phyloP scores from a whole-genome alignment of 2,329 filamentous ascomycete genomes.

The Zelopaecilomyces penicillatus region DNA sequence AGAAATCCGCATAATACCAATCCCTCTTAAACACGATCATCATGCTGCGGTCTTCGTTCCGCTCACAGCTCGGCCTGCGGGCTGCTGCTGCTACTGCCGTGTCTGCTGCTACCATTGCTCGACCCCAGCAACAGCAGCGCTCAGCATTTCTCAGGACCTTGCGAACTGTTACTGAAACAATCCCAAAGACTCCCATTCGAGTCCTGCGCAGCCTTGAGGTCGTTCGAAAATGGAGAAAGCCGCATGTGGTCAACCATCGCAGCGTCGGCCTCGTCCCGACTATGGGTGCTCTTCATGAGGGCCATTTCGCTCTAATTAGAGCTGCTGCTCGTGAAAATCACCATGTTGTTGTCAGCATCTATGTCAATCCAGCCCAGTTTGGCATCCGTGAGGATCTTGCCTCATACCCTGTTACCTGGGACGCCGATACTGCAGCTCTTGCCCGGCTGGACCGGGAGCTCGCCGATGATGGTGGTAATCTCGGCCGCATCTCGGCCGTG shows the following conservation, averaged over 20 bases:
- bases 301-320: constrained; percentile 79
- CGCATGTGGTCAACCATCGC: constrained; percentile 57
- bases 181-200: constrained; percentile 52
- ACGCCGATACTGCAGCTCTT: constrained; percentile 61
- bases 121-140: background rate
- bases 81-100: background rate
- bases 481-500: constrained; percentile 68
- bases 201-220: constrained; percentile 68
- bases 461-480: constrained; percentile 46
- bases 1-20: background rate
- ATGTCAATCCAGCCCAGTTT: constrained; percentile 96
- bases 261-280: constrained; percentile 87
- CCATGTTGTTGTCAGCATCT: constrained; percentile 83
- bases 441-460: constrained; percentile 63
- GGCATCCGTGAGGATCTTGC: constrained; percentile 79
- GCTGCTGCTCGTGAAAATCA: constrained; percentile 77
- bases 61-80: background rate
- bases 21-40: background rate
- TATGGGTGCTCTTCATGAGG: constrained; percentile 94
- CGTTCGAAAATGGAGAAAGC: constrained; percentile 60
- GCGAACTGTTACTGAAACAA: constrained; percentile 29
- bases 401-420: constrained; percentile 88
- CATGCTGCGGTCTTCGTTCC: background rate
- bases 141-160: constrained; percentile 13
- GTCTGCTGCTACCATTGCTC: background rate